Conservation (phyloP, 441 rosid genomes). For the Theobroma grandiflorum region DNA sequence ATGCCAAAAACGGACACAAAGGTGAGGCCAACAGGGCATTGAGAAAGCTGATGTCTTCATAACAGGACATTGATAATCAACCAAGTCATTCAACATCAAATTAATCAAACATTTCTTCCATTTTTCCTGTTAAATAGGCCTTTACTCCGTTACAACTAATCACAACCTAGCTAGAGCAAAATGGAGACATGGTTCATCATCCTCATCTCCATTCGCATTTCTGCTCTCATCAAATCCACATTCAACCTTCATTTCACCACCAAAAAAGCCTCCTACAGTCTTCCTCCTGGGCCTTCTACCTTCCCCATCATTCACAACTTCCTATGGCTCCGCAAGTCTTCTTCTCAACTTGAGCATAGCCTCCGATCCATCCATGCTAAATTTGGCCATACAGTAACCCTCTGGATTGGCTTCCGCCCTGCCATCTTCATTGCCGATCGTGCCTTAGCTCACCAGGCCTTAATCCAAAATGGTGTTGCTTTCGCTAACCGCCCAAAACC, state of each 20-base stretch:
- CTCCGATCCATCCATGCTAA: slow-evolving; percentile 35
- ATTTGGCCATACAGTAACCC: slow-evolving; percentile 37
- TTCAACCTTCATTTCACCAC: neutral
- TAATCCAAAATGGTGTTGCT: slow-evolving; percentile 24
- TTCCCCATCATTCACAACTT: slow-evolving; percentile 19
- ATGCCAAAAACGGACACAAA: neutral
- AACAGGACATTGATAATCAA: neutral
- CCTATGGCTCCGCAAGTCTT: slow-evolving; percentile 6
- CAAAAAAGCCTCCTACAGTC: neutral
- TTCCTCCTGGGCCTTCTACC: slow-evolving; percentile 30
- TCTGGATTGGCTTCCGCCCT: slow-evolving; percentile 21
- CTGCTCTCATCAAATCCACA: neutral
- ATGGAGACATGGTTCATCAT: slow-evolving; percentile 21
- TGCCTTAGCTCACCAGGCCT: slow-evolving; percentile 34
- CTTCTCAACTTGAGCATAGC: neutral
- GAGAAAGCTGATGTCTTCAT: neutral
- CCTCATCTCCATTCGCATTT: neutral
- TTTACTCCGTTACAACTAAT: neutral
- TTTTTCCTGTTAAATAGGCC: neutral
- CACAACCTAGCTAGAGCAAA: neutral
- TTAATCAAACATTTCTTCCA: neutral
- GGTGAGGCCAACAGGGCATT: neutral
- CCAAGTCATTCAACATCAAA: neutral
- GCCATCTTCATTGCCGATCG: slow-evolving; percentile 34
- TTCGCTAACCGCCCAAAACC: slow-evolving; percentile 29